Base-by-base conservation (phyloP, 2,329 filamentous ascomycete species). In the Botryotinia calthae region DNA sequence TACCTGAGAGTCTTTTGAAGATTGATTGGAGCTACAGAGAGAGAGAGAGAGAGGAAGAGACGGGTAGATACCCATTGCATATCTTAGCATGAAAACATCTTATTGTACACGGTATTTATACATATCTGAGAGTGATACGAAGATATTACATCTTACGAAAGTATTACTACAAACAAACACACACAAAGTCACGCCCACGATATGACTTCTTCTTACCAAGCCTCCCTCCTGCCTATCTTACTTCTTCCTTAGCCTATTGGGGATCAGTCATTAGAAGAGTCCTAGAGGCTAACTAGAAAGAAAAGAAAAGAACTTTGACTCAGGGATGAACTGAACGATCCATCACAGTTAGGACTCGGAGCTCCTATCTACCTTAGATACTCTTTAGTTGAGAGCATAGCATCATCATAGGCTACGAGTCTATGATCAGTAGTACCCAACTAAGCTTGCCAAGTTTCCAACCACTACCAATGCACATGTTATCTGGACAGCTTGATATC, bases 241-340 rank as follows among this genome's bases (percentile, higher is more conserved):
- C 25, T 42, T 56, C n/a, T 56, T 28, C 14, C 16, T 42, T 28
- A 63, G 37, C 59, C 37, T n/a, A 28, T 42, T 18, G 22, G 25
- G 37, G 40, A 42, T 42, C 59, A 42, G 20, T 28, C 25, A 37
- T 28, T 10, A 20, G n/a, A 56, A 56, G 6, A 28, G 25, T 42
- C 37, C 25, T 28, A 28, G 37, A 63, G 59, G 37, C 59, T 61
- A 20, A 25, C 58, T 42, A 18, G n/a, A 14, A 40, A 37, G 58
- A 42, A 18, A 62, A 63, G 59, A 40, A 62, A 63, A 42, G 59
- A n/a, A 42, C 59, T 63, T 63, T 63, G 59, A 63, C 59, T 63
- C 59, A 28, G 59, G 59, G 59, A 63, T 63, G 59, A 63, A 42
- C 58, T 37, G 58, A 40, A 61, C 34, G 58, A 37, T 61, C 37